Percentiles rank a stretch among this genome's conserved stretches.
phyloP scores from a whole-genome alignment of 257 asterid species.

The Salvia hispanica region DNA sequence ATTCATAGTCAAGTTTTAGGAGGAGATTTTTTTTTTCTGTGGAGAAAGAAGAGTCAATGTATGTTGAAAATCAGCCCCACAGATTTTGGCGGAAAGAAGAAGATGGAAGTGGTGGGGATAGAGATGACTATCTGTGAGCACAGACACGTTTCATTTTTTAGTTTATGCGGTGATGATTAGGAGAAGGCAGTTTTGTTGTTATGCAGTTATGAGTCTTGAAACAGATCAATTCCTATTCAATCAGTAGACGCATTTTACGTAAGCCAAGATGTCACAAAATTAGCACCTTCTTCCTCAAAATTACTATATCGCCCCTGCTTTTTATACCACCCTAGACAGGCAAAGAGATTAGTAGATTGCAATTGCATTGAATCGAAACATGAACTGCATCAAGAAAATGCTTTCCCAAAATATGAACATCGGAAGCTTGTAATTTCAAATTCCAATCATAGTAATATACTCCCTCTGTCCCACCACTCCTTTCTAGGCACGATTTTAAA shows the following conservation, averaged over 20 bases:
- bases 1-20: too few relatives aligned
- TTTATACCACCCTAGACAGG: neutral
- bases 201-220: neutral
- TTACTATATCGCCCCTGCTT: neutral
- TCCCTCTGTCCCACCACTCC: too few relatives aligned
- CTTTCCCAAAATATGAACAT: too few relatives aligned
- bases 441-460: too few relatives aligned
- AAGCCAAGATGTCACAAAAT: conserved; percentile 31
- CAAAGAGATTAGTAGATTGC: too few relatives aligned
- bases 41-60: neutral
- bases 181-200: neutral
- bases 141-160: neutral
- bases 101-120: conserved; percentile 12
- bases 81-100: neutral
- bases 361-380: too few relatives aligned
- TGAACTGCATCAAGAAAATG: too few relatives aligned
- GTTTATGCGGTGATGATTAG: too few relatives aligned
- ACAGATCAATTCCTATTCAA: neutral
- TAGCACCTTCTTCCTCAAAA: conserved; percentile 2
- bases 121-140: neutral
- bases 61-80: neutral
- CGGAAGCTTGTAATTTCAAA: too few relatives aligned
- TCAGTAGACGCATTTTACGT: conserved; percentile 14
- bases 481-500: too few relatives aligned
- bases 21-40: too few relatives aligned